Percentiles rank a stretch among this genome's conserved stretches.
Evolutionary conservation across 83 land plant species (phyloP).

Genomic region (Larix sibirica): DNA sequence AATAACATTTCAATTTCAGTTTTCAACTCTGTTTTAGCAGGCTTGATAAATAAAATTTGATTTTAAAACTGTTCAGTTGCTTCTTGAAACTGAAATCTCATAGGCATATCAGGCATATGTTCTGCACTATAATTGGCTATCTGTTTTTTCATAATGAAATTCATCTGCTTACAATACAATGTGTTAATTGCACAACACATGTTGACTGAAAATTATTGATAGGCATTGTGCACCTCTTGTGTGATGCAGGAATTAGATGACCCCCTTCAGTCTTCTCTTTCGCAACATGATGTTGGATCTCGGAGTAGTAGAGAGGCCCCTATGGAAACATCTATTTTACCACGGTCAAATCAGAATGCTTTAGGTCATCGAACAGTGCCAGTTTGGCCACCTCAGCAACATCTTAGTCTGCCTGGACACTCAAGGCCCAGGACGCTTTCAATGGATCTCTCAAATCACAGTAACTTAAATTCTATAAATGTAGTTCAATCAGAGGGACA

Average conservation of each 20-base stretch:
- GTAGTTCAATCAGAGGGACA: slow-evolving; percentile 21
- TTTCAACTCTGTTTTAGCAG: too few relatives aligned
- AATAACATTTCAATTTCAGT: too few relatives aligned
- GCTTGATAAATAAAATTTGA: too few relatives aligned
- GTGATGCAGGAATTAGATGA: slow-evolving; percentile 38
- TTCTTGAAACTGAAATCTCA: too few relatives aligned
- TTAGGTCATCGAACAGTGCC: slow-evolving; percentile 22
- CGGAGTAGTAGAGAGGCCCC: slow-evolving; percentile 25
- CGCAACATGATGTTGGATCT: slow-evolving; percentile 21
- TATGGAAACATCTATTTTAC: slow-evolving; percentile 24
- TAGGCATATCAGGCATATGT: too few relatives aligned
- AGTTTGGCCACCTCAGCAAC: slow-evolving; percentile 1
- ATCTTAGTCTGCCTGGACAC: slow-evolving; percentile 13
- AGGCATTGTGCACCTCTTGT: neutral
- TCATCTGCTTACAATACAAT: neutral
- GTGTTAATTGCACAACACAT: neutral
- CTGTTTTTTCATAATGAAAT: neutral
- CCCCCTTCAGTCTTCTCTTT: slow-evolving; percentile 12
- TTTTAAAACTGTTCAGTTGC: too few relatives aligned
- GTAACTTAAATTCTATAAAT: neutral
- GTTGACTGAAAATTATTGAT: neutral
- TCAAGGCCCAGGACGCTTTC: slow-evolving; percentile 18
- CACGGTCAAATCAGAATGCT: slow-evolving; percentile 19
- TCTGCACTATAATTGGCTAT: too few relatives aligned
- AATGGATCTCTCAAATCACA: slow-evolving; percentile 13